A percentile compares a stretch with the other conserved stretches of the same genome.
Conservation (phyloP, 768 basidiomycete species). For the Psilocybe tampanensis region DNA sequence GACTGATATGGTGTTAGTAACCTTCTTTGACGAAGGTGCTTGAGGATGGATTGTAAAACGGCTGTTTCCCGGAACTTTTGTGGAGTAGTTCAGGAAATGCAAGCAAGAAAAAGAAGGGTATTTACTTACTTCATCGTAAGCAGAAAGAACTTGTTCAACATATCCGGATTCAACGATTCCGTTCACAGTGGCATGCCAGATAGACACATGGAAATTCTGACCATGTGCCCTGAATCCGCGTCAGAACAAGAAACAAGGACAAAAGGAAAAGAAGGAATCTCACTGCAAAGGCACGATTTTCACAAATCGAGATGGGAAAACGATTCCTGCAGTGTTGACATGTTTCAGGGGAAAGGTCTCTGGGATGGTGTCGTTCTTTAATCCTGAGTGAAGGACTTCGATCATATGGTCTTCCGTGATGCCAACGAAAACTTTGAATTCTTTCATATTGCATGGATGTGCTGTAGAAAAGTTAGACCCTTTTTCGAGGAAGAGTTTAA, state of each 20-base stretch:
- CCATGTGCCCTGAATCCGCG: slow-evolving; percentile 57
- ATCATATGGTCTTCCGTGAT: slow-evolving; percentile 65
- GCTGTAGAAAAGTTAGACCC: slow-evolving; percentile 39
- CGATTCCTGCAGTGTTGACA: slow-evolving; percentile 55
- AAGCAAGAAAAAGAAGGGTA: background rate
- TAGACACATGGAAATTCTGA: slow-evolving; percentile 75
- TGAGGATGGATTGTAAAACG: slow-evolving; percentile 68
- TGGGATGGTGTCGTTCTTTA: slow-evolving; percentile 65
- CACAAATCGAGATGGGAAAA: slow-evolving; percentile 67
- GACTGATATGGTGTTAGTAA: slow-evolving; percentile 65
- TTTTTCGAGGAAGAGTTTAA: background rate
- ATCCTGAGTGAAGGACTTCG: slow-evolving; percentile 61
- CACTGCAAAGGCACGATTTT: slow-evolving; percentile 80
- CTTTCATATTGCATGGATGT: slow-evolving; percentile 86
- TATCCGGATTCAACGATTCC: slow-evolving; percentile 59
- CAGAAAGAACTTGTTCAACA: slow-evolving; percentile 54
- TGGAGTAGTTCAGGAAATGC: background rate
- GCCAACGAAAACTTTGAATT: slow-evolving; percentile 75
- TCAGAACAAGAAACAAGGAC: background rate
- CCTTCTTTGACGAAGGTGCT: slow-evolving; percentile 77
- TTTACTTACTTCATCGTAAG: slow-evolving; percentile 65
- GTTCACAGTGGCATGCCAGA: slow-evolving; percentile 71
- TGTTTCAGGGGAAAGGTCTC: slow-evolving; percentile 68
- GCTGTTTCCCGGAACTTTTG: slow-evolving; percentile 71
- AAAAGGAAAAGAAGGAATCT: slow-evolving; percentile 23